A percentile compares a stretch with the other conserved stretches of the same genome.
Conservation (phyloP, 495 filamentous ascomycete genomes). For the Hypomontagnella monticulosa region DNA sequence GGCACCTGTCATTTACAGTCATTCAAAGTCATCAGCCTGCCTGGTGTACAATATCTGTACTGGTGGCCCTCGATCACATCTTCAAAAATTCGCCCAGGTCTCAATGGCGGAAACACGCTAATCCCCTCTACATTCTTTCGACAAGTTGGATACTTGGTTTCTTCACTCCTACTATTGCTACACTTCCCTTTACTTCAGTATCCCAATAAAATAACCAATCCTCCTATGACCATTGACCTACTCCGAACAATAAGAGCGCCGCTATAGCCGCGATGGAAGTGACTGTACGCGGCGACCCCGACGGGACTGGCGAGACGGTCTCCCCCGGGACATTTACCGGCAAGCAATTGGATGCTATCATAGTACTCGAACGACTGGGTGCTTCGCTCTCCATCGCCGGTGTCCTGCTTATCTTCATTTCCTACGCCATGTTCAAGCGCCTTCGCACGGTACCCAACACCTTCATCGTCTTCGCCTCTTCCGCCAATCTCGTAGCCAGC, state of each 20-base stretch:
- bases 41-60: too few species aligned
- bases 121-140: not conserved
- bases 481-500: slow-evolving; percentile 82
- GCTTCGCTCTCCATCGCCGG: slow-evolving; percentile 72
- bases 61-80: not conserved
- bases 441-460: slow-evolving; percentile 83
- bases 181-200: not conserved
- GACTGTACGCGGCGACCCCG: slow-evolving; percentile 15
- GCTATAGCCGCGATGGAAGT: slow-evolving; percentile 19
- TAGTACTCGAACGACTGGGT: slow-evolving; percentile 57
- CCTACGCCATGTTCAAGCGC: slow-evolving; percentile 67
- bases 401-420: slow-evolving; percentile 74
- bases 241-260: not conserved
- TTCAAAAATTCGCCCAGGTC: not conserved
- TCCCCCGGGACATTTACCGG: slow-evolving; percentile 20
- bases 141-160: slow-evolving; percentile 8
- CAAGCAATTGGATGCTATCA: slow-evolving; percentile 48
- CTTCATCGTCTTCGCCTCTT: slow-evolving; percentile 83
- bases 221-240: not conserved
- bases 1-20: too few species aligned
- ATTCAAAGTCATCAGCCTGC: too few species aligned
- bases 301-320: slow-evolving; percentile 7
- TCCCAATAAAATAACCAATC: not conserved
- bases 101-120: slow-evolving; percentile 7
- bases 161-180: not conserved